These are phyloP conservation scores for Wickerhamomyces xylosicus DNA, from an alignment of 805 yeast genomes.

Conservation along the genomic window DNA sequence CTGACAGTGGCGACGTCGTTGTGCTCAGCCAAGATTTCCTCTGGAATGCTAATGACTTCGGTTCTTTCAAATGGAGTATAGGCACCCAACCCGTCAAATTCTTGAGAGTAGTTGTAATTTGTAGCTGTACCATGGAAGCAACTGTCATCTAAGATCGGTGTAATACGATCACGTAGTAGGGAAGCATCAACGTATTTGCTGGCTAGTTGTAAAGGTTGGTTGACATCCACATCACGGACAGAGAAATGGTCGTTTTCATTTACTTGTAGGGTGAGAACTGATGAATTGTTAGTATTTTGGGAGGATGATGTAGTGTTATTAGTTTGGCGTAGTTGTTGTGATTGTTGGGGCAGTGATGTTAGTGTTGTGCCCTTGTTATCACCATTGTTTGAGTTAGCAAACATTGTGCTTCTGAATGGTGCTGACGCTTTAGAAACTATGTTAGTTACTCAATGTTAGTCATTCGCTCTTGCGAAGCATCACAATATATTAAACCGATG, in stretches of 20 bases:
- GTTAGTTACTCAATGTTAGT: too few relatives aligned
- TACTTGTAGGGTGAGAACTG: too few relatives aligned
- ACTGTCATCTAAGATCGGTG: conserved; percentile 43
- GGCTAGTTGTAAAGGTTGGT: conserved; percentile 41
- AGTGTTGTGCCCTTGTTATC: too few relatives aligned
- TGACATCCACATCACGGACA: conserved; percentile 21
- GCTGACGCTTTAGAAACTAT: too few relatives aligned
- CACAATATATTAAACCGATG: too few relatives aligned
- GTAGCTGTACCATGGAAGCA: conserved; percentile 44
- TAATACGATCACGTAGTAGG: conserved; percentile 44
- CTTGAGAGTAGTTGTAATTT: conserved; percentile 56
- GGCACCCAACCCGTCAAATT: conserved; percentile 30
- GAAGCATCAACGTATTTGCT: conserved; percentile 51
- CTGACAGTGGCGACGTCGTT: conserved; percentile 56
- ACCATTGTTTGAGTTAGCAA: too few relatives aligned
- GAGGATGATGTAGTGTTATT: too few relatives aligned
- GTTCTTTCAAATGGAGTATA: conserved; percentile 74
- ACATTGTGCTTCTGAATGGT: too few relatives aligned
- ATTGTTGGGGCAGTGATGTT: too few relatives aligned
- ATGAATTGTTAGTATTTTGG: too few relatives aligned
- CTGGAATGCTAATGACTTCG: conserved; percentile 65
- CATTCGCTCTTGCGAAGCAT: too few relatives aligned
- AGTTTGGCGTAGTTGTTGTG: too few relatives aligned
- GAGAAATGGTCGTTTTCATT: conserved; percentile 22
- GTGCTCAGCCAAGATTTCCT: conserved; percentile 64